Conservation (phyloP, 2,329 filamentous ascomycete genomes). For the Cytospora paraplurivora region DNA sequence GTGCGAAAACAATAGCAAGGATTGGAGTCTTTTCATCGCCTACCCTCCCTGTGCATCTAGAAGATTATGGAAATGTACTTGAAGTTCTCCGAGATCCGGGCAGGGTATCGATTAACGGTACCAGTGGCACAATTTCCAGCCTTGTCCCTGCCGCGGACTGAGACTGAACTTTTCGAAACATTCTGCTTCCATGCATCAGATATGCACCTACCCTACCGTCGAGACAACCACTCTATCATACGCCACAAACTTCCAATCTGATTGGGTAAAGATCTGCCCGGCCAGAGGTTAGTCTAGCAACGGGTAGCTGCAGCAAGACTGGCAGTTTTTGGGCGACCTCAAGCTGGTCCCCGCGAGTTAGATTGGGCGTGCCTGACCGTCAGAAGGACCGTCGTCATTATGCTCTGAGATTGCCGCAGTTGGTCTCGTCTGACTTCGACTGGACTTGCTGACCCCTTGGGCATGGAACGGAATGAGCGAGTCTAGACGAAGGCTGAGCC, state of each 20-base stretch:
- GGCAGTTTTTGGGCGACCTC: constrained; percentile 39
- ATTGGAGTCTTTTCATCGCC: constrained; percentile 5
- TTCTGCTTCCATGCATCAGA: constrained; percentile 45
- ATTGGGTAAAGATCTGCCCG: constrained; percentile 43
- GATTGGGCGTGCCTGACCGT: constrained; percentile 35
- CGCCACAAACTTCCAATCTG: constrained; percentile 50
- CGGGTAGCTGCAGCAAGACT: constrained; percentile 45
- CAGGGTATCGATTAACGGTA: constrained; percentile 23
- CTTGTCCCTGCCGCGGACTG: constrained; percentile 22
- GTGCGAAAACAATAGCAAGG: background rate
- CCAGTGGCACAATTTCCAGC: constrained; percentile 16
- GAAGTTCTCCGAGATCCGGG: constrained; percentile 21
- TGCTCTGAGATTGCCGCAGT: constrained; percentile 25
- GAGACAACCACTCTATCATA: constrained; percentile 48
- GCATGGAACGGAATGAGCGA: constrained; percentile 17
- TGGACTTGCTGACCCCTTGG: constrained; percentile 11
- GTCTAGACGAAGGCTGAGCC: constrained; percentile 17
- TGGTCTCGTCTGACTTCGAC: constrained; percentile 17
- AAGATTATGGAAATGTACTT: constrained; percentile 14
- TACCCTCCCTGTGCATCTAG: constrained; percentile 25
- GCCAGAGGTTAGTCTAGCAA: constrained; percentile 39
- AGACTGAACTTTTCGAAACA: constrained; percentile 26
- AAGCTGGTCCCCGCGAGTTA: constrained; percentile 39
- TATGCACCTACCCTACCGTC: constrained; percentile 53
- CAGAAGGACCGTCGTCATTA: constrained; percentile 33